These are phyloP conservation scores for Macrophomina tecta DNA, from an alignment of 2,329 filamentous ascomycete species.

Conservation along the genomic window DNA sequence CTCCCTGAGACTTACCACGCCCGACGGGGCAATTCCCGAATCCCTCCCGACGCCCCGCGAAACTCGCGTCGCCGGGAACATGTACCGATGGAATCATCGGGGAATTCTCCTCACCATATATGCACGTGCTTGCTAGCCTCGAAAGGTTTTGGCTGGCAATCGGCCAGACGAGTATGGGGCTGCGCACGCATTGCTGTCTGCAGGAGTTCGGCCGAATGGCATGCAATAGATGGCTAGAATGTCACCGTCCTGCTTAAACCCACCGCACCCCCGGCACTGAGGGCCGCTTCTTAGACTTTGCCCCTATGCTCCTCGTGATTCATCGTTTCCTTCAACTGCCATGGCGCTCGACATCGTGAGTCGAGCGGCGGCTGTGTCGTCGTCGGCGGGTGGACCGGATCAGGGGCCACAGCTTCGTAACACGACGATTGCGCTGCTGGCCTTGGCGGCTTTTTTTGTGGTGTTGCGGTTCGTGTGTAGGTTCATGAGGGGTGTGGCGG, in stretches of 20 bases:
- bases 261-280: too few species aligned
- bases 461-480: not conserved
- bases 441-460: not conserved
- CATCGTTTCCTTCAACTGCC: not conserved
- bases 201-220: not conserved
- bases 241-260: not conserved
- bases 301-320: not conserved
- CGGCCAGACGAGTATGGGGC: too few species aligned
- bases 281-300: not conserved
- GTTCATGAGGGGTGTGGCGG: not conserved
- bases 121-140: not conserved
- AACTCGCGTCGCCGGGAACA: not conserved
- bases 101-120: not conserved
- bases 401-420: not conserved
- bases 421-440: not conserved
- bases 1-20: not conserved
- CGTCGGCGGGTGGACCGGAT: not conserved
- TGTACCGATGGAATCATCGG: not conserved
- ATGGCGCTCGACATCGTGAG: not conserved
- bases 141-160: too few species aligned
- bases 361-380: not conserved
- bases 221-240: not conserved
- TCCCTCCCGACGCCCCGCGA: not conserved
- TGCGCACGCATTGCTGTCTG: not conserved
- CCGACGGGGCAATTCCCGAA: not conserved